Percentiles rank a stretch among this genome's conserved stretches.
Evolutionary conservation across 2,329 filamentous ascomycete genomes (phyloP).

Genomic region (Ambrosiella cleistominuta): DNA sequence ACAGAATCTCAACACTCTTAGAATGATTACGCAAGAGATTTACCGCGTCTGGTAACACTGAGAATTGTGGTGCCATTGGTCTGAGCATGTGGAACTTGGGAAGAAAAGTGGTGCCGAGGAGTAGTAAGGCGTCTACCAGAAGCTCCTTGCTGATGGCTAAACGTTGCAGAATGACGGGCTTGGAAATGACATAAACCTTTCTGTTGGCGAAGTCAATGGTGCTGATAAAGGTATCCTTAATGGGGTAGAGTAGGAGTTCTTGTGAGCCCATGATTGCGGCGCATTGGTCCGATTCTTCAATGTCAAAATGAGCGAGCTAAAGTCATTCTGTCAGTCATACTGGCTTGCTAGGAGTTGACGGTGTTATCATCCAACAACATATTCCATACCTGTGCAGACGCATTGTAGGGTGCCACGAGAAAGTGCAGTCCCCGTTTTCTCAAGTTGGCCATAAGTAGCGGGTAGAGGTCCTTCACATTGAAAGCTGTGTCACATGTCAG

Average conservation of each 20-base stretch:
- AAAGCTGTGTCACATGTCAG: slow-evolving; percentile 28
- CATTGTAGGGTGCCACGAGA: slow-evolving; percentile 71
- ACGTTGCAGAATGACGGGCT: slow-evolving; percentile 47
- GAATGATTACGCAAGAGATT: slow-evolving; percentile 56
- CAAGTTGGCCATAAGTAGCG: slow-evolving; percentile 59
- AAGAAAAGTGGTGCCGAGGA: slow-evolving; percentile 68
- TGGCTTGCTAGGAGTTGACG: background rate
- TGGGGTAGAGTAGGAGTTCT: slow-evolving; percentile 71
- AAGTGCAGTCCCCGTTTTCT: slow-evolving; percentile 53
- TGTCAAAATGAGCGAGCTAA: slow-evolving; percentile 63
- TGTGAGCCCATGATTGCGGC: slow-evolving; percentile 70
- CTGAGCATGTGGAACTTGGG: slow-evolving; percentile 63
- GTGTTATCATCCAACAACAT: slow-evolving; percentile 46
- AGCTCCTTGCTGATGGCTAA: slow-evolving; percentile 50
- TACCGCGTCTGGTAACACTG: slow-evolving; percentile 52
- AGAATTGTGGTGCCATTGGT: slow-evolving; percentile 24
- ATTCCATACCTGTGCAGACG: slow-evolving; percentile 72
- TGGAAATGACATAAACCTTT: slow-evolving; percentile 44
- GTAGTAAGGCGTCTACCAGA: slow-evolving; percentile 68
- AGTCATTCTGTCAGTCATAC: slow-evolving; percentile 8
- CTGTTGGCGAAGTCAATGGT: slow-evolving; percentile 50
- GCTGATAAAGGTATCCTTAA: slow-evolving; percentile 55
- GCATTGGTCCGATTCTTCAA: slow-evolving; percentile 46
- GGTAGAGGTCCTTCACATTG: slow-evolving; percentile 53
- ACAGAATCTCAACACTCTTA: slow-evolving; percentile 53